Evolutionary conservation across 2,329 filamentous ascomycete genomes (phyloP).

Genomic region (Emergomyces orientalis): DNA sequence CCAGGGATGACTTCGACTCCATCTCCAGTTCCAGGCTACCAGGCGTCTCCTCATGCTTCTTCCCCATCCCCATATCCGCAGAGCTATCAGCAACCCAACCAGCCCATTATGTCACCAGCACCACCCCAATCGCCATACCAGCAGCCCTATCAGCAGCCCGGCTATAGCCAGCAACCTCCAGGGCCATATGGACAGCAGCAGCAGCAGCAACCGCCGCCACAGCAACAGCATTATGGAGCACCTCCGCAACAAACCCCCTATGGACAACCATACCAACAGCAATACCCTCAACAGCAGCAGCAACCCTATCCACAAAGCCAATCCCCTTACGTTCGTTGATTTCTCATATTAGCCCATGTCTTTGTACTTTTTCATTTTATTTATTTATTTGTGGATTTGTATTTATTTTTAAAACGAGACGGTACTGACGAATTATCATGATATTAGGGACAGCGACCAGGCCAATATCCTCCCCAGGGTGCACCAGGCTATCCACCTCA

Average conservation of each 20-base stretch:
- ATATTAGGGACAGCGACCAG: conserved; percentile 14
- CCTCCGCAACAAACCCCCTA: conserved; percentile 23
- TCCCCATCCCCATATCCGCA: conserved; percentile 17
- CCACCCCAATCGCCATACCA: conserved; percentile 20
- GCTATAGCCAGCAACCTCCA: conserved; percentile 37
- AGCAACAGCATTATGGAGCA: conserved; percentile 29
- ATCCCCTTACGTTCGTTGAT: conserved; percentile 18
- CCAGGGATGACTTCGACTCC: conserved; percentile 25
- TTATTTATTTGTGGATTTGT: not conserved
- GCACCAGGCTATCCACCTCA: conserved; percentile 23
- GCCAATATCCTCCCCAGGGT: conserved; percentile 26
- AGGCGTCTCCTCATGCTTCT: conserved; percentile 16
- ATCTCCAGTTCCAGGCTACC: conserved; percentile 18
- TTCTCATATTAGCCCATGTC: conserved; percentile 6
- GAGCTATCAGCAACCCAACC: conserved; percentile 35
- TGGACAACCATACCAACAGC: conserved; percentile 25
- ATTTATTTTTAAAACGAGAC: not conserved
- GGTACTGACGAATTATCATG: conserved; percentile 6
- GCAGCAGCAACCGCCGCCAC: conserved; percentile 23
- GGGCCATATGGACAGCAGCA: conserved; percentile 24
- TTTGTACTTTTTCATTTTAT: conserved; percentile 1
- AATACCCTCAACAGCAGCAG: conserved; percentile 27
- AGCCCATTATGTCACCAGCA: conserved; percentile 14
- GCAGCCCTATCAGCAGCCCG: conserved; percentile 23
- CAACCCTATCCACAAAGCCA: conserved; percentile 18